phyloP scores from a whole-genome alignment of 495 filamentous ascomycete species.

The Penicillium paxilli region DNA sequence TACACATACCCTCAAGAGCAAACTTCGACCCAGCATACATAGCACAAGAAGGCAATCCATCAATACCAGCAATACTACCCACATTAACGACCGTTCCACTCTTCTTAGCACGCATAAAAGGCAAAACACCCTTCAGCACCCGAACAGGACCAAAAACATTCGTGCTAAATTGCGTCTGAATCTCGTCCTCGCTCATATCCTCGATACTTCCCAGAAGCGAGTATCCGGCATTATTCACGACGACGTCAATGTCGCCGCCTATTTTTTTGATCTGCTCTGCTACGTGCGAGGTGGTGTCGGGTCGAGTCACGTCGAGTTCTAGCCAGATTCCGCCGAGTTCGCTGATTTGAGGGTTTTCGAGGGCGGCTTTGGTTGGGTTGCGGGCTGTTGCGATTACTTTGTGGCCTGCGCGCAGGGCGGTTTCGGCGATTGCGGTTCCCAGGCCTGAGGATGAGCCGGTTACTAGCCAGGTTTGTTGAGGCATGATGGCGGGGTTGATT shows the following conservation, averaged over 20 bases:
- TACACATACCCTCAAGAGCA: slow-evolving; percentile 44
- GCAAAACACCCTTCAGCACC: slow-evolving; percentile 44
- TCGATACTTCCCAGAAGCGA: slow-evolving; percentile 20
- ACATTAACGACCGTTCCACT: slow-evolving; percentile 48
- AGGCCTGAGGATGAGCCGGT: slow-evolving; percentile 52
- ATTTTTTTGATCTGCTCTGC: slow-evolving; percentile 8
- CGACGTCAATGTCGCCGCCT: slow-evolving; percentile 20
- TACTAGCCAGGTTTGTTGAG: slow-evolving; percentile 41
- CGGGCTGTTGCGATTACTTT: slow-evolving; percentile 54
- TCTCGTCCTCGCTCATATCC: slow-evolving; percentile 22
- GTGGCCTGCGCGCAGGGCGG: slow-evolving; percentile 44
- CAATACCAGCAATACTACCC: slow-evolving; percentile 44
- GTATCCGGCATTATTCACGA: slow-evolving; percentile 37
- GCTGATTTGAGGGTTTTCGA: slow-evolving; percentile 12
- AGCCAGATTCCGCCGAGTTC: slow-evolving; percentile 17
- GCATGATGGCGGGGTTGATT: not conserved
- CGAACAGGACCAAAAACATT: slow-evolving; percentile 53
- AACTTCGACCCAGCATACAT: slow-evolving; percentile 55
- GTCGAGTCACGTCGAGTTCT: slow-evolving; percentile 43
- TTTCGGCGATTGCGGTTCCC: slow-evolving; percentile 41
- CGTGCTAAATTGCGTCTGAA: slow-evolving; percentile 24
- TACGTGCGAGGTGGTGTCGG: slow-evolving; percentile 18
- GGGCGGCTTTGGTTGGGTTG: slow-evolving; percentile 30
- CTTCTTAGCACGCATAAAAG: slow-evolving; percentile 43
- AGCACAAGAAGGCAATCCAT: slow-evolving; percentile 34